These are phyloP conservation scores for Calocera cornea DNA, from an alignment of 768 basidiomycete genomes.

Conservation along the genomic window DNA sequence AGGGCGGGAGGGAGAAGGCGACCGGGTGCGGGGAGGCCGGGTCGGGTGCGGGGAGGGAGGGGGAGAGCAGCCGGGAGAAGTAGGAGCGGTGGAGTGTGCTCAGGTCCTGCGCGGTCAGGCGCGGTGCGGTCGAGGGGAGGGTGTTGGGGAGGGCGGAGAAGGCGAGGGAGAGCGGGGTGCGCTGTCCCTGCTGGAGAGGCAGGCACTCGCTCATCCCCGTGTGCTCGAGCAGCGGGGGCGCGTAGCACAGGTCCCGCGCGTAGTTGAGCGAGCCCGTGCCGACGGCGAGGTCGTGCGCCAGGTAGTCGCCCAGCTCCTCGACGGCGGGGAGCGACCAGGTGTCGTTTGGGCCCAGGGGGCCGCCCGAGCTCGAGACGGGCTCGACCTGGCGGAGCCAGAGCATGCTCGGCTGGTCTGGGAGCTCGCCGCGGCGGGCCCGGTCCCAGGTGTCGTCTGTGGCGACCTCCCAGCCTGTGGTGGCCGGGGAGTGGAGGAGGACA, in stretches of 20 bases:
- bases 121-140: slow-evolving; percentile 25
- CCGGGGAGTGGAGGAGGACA: neutral
- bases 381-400: neutral
- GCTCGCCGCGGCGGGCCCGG: neutral
- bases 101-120: slow-evolving; percentile 20
- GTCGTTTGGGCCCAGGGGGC: neutral
- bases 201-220: slow-evolving; percentile 16
- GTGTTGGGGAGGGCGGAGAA: slow-evolving; percentile 33
- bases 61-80: slow-evolving; percentile 40
- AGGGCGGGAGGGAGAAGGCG: slow-evolving; percentile 21
- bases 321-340: neutral
- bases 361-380: neutral
- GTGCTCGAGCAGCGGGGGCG: slow-evolving; percentile 11
- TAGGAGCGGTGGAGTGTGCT: slow-evolving; percentile 32
- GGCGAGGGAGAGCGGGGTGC: slow-evolving; percentile 9
- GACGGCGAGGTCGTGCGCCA: neutral
- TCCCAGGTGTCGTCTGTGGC: neutral
- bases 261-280: neutral
- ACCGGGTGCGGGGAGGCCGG: slow-evolving; percentile 28
- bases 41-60: slow-evolving; percentile 27
- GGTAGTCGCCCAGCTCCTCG: neutral
- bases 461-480: neutral
- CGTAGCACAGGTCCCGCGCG: slow-evolving; percentile 11
- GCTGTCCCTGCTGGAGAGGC: neutral
- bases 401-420: neutral